Base-by-base conservation (phyloP, 2,329 filamentous ascomycete genomes). In the Phaeosphaeria sp. region DNA sequence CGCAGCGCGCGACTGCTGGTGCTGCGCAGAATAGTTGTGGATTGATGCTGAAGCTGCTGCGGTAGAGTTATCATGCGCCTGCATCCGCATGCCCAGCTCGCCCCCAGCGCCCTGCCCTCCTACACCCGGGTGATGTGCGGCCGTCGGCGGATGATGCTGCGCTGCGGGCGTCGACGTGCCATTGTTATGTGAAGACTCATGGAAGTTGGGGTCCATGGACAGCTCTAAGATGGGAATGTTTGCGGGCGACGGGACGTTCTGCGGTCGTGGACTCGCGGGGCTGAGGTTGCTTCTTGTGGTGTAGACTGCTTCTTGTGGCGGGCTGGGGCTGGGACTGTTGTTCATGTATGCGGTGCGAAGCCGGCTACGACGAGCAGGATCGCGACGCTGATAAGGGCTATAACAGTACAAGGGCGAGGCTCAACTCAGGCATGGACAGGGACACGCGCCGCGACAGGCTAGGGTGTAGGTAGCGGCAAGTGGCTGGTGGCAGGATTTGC, bases 131-230 rank as follows among this genome's bases (percentile, higher is more conserved):
- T 59, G 60, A 49, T 44, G 55, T 24, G 57, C 57, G 46, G 59
- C 52, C 48, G 56, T 42, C 20, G 56, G 45, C 46, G 69, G 68
- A 51, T 74, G 73, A 50, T 73, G 72, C 63, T 68, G 75, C 44
- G 67, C 67, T 53, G 67, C 66, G 27, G 73, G 60, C n/a, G 72
- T 71, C 57, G 67, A 52, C 44, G 55, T 53, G 62, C 58, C 59
- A 40, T 81, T 84, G 80, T 86, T 86, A 61, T 83, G 84, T 53
- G 87, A 82, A 55, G 87, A 87, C 74, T 89, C 87, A 78, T 89
- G 88, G 81, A 90, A 89, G 67, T 85, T 80, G 53, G 87, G 87
- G 78, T 91, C 88, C 85, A 87, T 91, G 79, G 90, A 88, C 73
- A 89, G 87, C 73, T 88, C 84, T 71, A 91, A 62, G 53, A 91